Conservation (phyloP, 768 basidiomycete genomes). For the Lactarius evosmus region DNA sequence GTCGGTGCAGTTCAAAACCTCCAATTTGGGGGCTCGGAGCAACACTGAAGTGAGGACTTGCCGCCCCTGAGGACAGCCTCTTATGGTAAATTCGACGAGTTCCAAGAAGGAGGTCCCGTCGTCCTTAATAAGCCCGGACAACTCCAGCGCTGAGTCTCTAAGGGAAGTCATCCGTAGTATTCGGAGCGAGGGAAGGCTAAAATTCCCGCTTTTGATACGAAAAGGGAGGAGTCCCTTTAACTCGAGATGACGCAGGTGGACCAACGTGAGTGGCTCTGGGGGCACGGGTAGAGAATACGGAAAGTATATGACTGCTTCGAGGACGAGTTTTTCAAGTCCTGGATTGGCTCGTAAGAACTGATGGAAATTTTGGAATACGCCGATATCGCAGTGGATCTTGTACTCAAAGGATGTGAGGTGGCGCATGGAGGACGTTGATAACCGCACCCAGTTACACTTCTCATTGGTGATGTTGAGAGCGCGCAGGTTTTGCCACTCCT, state of each 20-base stretch:
- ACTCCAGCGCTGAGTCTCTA: not conserved
- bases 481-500: slow-evolving; percentile 13
- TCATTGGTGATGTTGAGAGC: slow-evolving; percentile 3
- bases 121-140: slow-evolving; percentile 1
- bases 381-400: too few relatives aligned
- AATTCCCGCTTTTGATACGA: not conserved
- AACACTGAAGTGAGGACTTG: not conserved
- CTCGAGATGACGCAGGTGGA: too few relatives aligned
- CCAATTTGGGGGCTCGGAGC: slow-evolving; percentile 5
- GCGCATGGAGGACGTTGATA: not conserved
- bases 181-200: slow-evolving; percentile 22
- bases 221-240: not conserved
- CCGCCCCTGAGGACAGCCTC: not conserved
- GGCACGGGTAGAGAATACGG: not conserved
- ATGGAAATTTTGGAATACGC: too few relatives aligned
- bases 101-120: slow-evolving; percentile 14
- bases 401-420: too few relatives aligned
- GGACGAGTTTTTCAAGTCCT: too few relatives aligned
- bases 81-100: slow-evolving; percentile 18
- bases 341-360: too few relatives aligned
- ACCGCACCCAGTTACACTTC: slow-evolving; percentile 7
- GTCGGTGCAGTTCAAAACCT: slow-evolving; percentile 10
- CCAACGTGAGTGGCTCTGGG: slow-evolving; percentile 8
- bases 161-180: slow-evolving; percentile 3
- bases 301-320: slow-evolving; percentile 2